These are phyloP conservation scores for Eudorina sp. DNA, from an alignment of 139 green algal species.

Conservation along the genomic window DNA sequence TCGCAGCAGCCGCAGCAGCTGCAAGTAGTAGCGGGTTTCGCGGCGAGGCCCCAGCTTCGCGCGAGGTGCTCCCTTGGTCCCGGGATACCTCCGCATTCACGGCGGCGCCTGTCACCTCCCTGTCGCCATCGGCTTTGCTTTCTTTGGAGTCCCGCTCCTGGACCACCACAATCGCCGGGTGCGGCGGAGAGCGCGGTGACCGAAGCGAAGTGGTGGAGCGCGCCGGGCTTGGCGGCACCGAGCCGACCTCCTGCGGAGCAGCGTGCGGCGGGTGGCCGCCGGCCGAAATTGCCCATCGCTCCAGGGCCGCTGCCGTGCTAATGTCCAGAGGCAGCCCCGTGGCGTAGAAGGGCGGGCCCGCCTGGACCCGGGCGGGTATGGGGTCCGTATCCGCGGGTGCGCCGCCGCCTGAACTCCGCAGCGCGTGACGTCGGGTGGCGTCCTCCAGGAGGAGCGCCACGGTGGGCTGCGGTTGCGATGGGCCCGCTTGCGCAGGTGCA, in stretches of 20 bases:
- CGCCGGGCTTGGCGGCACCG: background rate
- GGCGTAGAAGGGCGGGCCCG: slow-evolving; percentile 15
- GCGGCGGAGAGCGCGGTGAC: slow-evolving; percentile 14
- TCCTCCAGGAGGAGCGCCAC: background rate
- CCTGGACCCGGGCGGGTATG: background rate
- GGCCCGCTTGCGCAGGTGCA: no score
- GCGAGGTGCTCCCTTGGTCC: no score
- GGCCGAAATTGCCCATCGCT: background rate
- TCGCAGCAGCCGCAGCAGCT: no score
- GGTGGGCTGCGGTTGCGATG: no score
- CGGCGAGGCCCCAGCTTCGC: no score
- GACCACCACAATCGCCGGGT: background rate
- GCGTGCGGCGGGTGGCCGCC: background rate
- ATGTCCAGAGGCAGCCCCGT: background rate
- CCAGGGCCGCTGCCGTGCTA: background rate
- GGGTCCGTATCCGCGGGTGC: background rate
- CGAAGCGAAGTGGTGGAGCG: background rate
- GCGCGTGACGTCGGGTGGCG: background rate
- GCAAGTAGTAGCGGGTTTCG: no score
- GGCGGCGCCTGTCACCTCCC: no score
- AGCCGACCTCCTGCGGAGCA: no score
- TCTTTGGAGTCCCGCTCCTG: no score
- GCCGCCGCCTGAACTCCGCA: background rate
- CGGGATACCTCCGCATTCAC: no score
- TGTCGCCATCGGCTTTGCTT: no score